phyloP scores from a whole-genome alignment of 2,329 filamentous ascomycete genomes.

The Balansia obtecta region DNA sequence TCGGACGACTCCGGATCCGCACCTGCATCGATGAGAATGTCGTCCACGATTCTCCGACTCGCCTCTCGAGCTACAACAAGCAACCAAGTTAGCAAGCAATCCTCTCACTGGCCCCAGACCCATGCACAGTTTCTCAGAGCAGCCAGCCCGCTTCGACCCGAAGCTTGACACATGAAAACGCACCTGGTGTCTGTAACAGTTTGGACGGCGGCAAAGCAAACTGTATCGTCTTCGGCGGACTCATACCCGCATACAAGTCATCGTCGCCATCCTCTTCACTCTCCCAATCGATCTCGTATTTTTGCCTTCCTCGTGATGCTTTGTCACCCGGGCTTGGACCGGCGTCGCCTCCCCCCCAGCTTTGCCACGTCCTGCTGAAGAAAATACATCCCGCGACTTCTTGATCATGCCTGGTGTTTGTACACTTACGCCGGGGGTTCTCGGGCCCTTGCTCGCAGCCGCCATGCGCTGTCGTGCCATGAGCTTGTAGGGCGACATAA shows the following conservation, averaged over 20 bases:
- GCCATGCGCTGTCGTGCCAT: slow-evolving; percentile 28
- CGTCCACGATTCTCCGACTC: slow-evolving; percentile 68
- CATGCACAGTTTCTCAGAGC: not conserved
- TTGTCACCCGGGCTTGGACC: slow-evolving; percentile 4
- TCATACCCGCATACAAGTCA: slow-evolving; percentile 57
- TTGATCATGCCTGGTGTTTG: slow-evolving; percentile 53
- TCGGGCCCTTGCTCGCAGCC: slow-evolving; percentile 34
- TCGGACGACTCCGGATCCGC: slow-evolving; percentile 43
- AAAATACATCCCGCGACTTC: slow-evolving; percentile 38
- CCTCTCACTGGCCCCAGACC: not conserved
- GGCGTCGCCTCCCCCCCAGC: not conserved
- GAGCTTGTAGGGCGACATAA: slow-evolving; percentile 58
- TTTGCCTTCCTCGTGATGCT: slow-evolving; percentile 16
- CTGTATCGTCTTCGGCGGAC: slow-evolving; percentile 87
- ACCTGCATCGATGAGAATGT: slow-evolving; percentile 65
- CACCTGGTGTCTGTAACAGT: slow-evolving; percentile 68
- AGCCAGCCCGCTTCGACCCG: not conserved
- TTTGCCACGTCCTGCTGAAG: slow-evolving; percentile 9
- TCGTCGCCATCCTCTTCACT: slow-evolving; percentile 58
- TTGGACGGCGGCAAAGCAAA: slow-evolving; percentile 69
- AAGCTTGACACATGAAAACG: slow-evolving; percentile 14
- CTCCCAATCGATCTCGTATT: slow-evolving; percentile 58
- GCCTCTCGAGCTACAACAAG: slow-evolving; percentile 54
- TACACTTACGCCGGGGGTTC: slow-evolving; percentile 77
- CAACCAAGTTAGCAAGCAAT: not conserved